Base-by-base conservation (phyloP, 2,329 filamentous ascomycete genomes). In the Gnomoniopsis sp. region DNA sequence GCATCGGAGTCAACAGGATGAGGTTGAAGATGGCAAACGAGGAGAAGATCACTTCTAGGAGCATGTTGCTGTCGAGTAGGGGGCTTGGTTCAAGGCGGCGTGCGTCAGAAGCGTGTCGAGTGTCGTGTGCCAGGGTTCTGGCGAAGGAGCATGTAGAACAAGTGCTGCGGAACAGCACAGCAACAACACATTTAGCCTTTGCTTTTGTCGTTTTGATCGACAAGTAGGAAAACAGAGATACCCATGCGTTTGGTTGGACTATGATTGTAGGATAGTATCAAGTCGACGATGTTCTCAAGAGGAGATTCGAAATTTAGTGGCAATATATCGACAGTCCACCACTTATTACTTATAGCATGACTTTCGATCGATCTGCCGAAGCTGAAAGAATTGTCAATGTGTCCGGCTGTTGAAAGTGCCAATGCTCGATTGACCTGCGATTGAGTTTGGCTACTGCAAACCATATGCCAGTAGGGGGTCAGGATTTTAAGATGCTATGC, bases 11-110 rank as follows among this genome's bases (percentile, higher is more conserved):
- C 11, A 47, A 30, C 46, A 59, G 48, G 48, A 55, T 26, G 21
- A 56, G 30, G 30, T 47, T 47, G 14, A 59, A 44, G 46, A 55
- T 38, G 17, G 52, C 52, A 19, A 48, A 52, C 15, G 51, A 55
- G 21, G 51, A 55, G 38, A 53, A 59, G 2, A 59, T 55, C 22
- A 55, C 46, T 46, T 46, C 46, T 44, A 51, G 41, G 21, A 59
- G 23, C 30, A 46, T 58, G 22, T 50, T 44, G 34, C 22, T 22
- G 21, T 21, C 22, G 33, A 21, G 17, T 14, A 22, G 49, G 6
- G 14, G 10, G 1, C 12, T 21, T 19, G 43, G n/a, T 19, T 3
- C 26, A n/a, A 41, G 36, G 36, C 7, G 3, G 36, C 36, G 12
- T 15, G 17, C 36, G 6, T 15, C 14, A 15, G 12, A 11, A 41